Evolutionary conservation across 352 stramenopile species (phyloP).

Genomic region (Phytophthora chlamydospora): DNA sequence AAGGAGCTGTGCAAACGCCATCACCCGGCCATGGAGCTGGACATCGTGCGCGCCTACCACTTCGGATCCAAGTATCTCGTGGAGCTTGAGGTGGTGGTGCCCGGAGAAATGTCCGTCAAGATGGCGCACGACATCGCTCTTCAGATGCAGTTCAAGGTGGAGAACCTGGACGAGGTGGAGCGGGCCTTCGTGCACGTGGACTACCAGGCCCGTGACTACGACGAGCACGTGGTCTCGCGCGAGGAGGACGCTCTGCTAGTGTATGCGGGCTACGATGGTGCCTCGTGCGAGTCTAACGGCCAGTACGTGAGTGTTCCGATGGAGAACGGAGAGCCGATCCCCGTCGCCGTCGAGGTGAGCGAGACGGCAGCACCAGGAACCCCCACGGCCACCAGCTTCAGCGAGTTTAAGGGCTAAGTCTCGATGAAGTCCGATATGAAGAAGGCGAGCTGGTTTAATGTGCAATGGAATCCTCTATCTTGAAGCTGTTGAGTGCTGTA

Average conservation of each 20-base stretch:
- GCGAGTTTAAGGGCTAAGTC: conserved; percentile 27
- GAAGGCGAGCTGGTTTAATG: conserved; percentile 10
- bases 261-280: conserved; percentile 37
- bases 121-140: conserved; percentile 94
- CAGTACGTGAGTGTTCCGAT: conserved; percentile 31
- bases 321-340: conserved; percentile 26
- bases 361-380: conserved; percentile 27
- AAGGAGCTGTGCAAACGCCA: conserved; percentile 80
- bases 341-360: conserved; percentile 33
- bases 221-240: conserved; percentile 67
- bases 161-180: conserved; percentile 91
- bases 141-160: conserved; percentile 95
- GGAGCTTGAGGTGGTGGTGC: conserved; percentile 94
- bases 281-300: conserved; percentile 18
- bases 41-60: conserved; percentile 93
- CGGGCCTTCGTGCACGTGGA: conserved; percentile 96
- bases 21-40: conserved; percentile 77
- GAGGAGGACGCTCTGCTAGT: conserved; percentile 60
- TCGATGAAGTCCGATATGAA: background rate
- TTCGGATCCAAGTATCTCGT: conserved; percentile 95
- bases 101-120: conserved; percentile 89
- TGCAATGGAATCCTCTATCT: conserved; percentile 19
- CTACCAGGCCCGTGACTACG: conserved; percentile 87
- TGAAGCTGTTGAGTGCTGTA: conserved; percentile 19
- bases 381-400: conserved; percentile 31